Evolutionary conservation across 495 filamentous ascomycete species (phyloP).

Genomic region (Aspergillus mulundensis): DNA sequence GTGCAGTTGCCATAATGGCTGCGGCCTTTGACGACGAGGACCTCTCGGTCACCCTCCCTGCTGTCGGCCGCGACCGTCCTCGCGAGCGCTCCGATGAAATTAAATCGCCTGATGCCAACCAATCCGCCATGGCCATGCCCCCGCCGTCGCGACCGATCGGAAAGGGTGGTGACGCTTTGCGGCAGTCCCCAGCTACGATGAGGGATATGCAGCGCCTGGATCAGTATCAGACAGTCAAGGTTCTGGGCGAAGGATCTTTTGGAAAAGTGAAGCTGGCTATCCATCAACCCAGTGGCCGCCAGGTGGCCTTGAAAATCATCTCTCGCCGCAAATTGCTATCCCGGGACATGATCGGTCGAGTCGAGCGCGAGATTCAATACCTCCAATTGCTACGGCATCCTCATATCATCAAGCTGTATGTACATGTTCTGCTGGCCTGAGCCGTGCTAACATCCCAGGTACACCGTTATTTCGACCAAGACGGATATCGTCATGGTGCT

Average conservation of each 20-base stretch:
- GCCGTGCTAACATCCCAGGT: conserved; percentile 43
- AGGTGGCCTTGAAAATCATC: conserved; percentile 97
- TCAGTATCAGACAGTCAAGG: conserved; percentile 83
- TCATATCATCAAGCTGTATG: conserved; percentile 97
- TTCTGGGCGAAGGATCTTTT: conserved; percentile 93
- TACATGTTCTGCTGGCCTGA: conserved; percentile 7
- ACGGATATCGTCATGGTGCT: conserved; percentile 98
- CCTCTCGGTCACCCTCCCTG: conserved; percentile 79
- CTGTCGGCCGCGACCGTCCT: conserved; percentile 51
- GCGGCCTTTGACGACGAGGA: conserved; percentile 77
- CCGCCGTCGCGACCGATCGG: conserved; percentile 40
- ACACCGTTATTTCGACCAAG: conserved; percentile 91
- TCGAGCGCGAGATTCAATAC: conserved; percentile 97
- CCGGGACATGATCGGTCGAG: conserved; percentile 92
- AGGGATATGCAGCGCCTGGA: conserved; percentile 75
- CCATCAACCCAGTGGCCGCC: conserved; percentile 83
- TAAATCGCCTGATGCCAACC: conserved; percentile 26
- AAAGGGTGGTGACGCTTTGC: conserved; percentile 27
- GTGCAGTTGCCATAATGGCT: conserved; percentile 35
- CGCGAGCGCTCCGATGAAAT: conserved; percentile 31
- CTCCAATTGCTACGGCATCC: conserved; percentile 92
- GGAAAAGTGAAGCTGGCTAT: conserved; percentile 97
- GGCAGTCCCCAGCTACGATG: conserved; percentile 42
- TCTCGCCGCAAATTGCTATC: conserved; percentile 90
- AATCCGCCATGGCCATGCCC: conserved; percentile 47